These are phyloP conservation scores for Sphaerulina vaccinii DNA, from an alignment of 2,329 filamentous ascomycete genomes.

Conservation along the genomic window DNA sequence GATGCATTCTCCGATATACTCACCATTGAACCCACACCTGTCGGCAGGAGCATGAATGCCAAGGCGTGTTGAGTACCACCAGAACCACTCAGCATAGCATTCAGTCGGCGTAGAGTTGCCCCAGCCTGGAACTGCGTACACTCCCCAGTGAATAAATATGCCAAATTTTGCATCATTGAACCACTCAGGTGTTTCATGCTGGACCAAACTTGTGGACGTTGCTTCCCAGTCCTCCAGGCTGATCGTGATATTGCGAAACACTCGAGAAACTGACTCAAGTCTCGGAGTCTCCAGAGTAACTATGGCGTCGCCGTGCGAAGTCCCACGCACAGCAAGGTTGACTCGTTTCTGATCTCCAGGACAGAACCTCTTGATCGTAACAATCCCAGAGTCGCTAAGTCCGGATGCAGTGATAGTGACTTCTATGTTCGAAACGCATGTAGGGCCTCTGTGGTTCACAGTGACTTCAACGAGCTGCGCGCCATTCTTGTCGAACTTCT, in stretches of 20 bases:
- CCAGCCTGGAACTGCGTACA: constrained; percentile 15
- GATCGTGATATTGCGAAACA: background rate
- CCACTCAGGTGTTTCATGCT: constrained; percentile 49
- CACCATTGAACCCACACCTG: background rate
- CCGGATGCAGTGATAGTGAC: background rate
- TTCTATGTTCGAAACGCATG: background rate
- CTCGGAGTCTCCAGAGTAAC: background rate
- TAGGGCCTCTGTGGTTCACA: background rate
- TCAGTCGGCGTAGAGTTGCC: constrained; percentile 13
- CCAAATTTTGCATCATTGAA: constrained; percentile 14
- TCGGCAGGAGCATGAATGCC: background rate
- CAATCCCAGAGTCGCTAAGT: background rate
- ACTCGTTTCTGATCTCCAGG: background rate
- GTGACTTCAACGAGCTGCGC: background rate
- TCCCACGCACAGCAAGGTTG: background rate
- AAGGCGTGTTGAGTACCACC: constrained; percentile 3
- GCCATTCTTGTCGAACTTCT: background rate
- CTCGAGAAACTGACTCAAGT: background rate
- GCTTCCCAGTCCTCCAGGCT: background rate
- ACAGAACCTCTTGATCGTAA: background rate
- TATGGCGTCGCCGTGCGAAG: background rate
- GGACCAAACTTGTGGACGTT: background rate
- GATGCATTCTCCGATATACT: background rate
- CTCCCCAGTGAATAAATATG: constrained; percentile 22
- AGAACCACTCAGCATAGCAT: constrained; percentile 25